Conservation (phyloP, 139 green algal species). For the Zygnema circumcarinatum region DNA sequence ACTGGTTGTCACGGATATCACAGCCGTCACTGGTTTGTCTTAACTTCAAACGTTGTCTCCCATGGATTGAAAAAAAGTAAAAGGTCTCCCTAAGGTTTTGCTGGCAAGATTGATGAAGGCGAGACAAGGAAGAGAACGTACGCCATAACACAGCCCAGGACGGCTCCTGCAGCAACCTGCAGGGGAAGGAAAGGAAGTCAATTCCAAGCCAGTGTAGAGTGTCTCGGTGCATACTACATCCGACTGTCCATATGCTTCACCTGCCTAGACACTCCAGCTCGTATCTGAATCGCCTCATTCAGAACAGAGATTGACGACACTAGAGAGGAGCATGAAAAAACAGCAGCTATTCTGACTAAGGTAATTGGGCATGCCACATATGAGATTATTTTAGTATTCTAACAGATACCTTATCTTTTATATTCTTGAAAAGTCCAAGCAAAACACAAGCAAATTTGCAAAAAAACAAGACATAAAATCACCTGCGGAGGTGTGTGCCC, state of each 20-base stretch:
- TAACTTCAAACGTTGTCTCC: too few relatives aligned
- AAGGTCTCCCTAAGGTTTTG: not conserved
- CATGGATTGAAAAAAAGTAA: too few relatives aligned
- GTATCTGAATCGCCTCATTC: not conserved
- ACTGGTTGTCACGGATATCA: too few relatives aligned
- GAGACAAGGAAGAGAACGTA: not conserved
- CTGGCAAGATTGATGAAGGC: not conserved
- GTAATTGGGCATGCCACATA: not conserved
- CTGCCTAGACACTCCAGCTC: not conserved
- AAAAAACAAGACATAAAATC: too few relatives aligned
- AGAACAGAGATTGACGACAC: not conserved
- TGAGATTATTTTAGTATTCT: not conserved
- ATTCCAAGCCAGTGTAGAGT: too few relatives aligned
- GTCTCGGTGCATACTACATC: not conserved
- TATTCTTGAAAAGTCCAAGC: not conserved
- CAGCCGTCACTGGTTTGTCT: too few relatives aligned
- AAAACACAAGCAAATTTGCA: not conserved
- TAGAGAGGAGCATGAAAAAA: not conserved
- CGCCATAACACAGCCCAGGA: slow-evolving; percentile 25
- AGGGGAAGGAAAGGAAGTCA: too few relatives aligned
- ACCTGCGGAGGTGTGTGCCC: slow-evolving; percentile 95
- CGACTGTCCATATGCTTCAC: not conserved
- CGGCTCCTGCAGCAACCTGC: slow-evolving; percentile 34
- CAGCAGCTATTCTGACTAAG: not conserved
- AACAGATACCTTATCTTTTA: not conserved